Conservation (phyloP, 208 protist species). For the Acanthamoeba triangularis region DNA sequence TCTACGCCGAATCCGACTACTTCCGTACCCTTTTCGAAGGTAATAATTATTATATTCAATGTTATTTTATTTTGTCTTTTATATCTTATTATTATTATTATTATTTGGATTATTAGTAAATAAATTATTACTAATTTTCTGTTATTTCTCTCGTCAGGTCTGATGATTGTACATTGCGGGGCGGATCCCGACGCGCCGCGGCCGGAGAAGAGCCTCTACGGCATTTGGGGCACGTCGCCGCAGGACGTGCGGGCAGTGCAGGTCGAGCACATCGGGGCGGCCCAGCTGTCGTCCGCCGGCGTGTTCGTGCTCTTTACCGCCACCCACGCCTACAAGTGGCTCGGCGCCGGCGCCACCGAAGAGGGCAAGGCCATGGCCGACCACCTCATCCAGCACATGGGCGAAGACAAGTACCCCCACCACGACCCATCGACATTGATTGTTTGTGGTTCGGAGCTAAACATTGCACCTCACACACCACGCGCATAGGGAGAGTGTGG, state of each 20-base stretch:
- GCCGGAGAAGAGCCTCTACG: constrained; percentile 28
- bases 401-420: background rate
- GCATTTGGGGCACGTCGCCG: constrained; percentile 1
- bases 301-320: constrained; percentile 80
- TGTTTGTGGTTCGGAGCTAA: background rate
- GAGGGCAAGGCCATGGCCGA: constrained; percentile 13
- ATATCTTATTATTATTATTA: no score
- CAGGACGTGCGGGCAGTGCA: constrained; percentile 51
- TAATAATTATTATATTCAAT: background rate
- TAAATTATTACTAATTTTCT: no score
- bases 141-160: background rate
- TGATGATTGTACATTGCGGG: constrained; percentile 46
- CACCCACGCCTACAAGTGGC: constrained; percentile 71
- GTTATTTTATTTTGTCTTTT: no score
- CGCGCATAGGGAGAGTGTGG: constrained; percentile 23
- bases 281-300: constrained; percentile 75
- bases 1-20: constrained; percentile 68
- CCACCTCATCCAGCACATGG: constrained; percentile 34
- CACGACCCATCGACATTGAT: background rate
- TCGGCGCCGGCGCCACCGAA: constrained; percentile 53
- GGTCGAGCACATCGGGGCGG: background rate
- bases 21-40: constrained; percentile 78
- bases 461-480: no score
- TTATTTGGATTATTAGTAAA: no score
- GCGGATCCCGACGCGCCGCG: background rate